Conservation (phyloP, 2,329 filamentous ascomycete species). For the Zymoseptoria brevis region DNA sequence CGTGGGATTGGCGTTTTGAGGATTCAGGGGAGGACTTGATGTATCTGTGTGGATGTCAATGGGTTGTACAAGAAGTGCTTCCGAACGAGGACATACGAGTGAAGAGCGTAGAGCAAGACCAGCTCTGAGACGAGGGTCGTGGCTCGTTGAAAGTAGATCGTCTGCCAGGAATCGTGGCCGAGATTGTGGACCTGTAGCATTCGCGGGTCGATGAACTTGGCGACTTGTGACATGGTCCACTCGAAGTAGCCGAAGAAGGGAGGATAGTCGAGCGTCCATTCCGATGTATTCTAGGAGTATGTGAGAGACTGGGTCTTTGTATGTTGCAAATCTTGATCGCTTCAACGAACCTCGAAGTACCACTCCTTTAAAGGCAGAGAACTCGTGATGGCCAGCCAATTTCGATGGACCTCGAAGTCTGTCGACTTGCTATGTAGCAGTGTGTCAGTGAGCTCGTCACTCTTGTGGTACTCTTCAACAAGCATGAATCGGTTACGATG, state of each 20-base stretch:
- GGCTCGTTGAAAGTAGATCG: slow-evolving; percentile 83
- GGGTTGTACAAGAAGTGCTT: not conserved
- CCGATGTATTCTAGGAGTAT: slow-evolving; percentile 64
- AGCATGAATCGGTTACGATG: not conserved
- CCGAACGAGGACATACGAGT: slow-evolving; percentile 47
- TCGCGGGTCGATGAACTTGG: slow-evolving; percentile 64
- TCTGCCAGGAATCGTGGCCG: slow-evolving; percentile 85
- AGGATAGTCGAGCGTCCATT: slow-evolving; percentile 99
- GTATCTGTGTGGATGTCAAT: slow-evolving; percentile 46
- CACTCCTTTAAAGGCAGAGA: slow-evolving; percentile 79
- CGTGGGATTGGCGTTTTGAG: slow-evolving; percentile 71
- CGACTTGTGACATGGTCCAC: slow-evolving; percentile 78
- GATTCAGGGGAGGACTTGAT: slow-evolving; percentile 59
- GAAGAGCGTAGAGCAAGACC: slow-evolving; percentile 72
- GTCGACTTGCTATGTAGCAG: slow-evolving; percentile 74
- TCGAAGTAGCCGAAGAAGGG: slow-evolving; percentile 98
- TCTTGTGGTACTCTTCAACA: slow-evolving; percentile 1
- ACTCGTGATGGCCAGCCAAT: slow-evolving; percentile 95
- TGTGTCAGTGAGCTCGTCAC: not conserved
- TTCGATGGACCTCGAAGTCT: slow-evolving; percentile 97
- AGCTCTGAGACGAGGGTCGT: slow-evolving; percentile 82
- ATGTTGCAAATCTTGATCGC: too few relatives aligned
- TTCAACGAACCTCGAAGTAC: slow-evolving; percentile 69
- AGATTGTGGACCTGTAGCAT: slow-evolving; percentile 79
- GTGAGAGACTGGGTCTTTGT: slow-evolving; percentile 10